Evolutionary conservation across 805 yeast species (phyloP).

Genomic region (Kluyveromyces siamensis): DNA sequence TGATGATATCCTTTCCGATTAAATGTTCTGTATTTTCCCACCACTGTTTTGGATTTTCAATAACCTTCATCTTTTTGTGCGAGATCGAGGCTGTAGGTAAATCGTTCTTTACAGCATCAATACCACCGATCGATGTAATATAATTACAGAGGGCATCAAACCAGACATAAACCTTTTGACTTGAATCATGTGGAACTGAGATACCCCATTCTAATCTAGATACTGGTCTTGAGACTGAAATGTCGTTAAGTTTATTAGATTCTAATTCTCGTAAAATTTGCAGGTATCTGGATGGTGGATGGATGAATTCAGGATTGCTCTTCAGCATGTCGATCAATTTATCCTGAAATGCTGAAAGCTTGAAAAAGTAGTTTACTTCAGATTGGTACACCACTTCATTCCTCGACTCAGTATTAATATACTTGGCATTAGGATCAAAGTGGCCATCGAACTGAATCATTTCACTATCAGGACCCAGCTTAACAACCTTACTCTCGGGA

Average conservation of each 20-base stretch:
- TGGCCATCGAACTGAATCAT: slow-evolving; percentile 29
- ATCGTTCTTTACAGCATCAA: slow-evolving; percentile 22
- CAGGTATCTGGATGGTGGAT: slow-evolving; percentile 49
- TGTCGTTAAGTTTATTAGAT: slow-evolving; percentile 42
- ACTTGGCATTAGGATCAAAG: slow-evolving; percentile 19
- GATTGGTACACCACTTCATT: slow-evolving; percentile 65
- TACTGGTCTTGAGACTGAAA: slow-evolving; percentile 82
- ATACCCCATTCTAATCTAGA: slow-evolving; percentile 83
- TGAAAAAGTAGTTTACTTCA: slow-evolving; percentile 85
- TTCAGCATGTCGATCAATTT: slow-evolving; percentile 39
- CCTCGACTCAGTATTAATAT: slow-evolving; percentile 52
- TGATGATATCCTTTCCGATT: slow-evolving; percentile 83
- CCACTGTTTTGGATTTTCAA: slow-evolving; percentile 9
- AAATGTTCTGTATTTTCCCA: slow-evolving; percentile 54
- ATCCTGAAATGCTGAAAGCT: slow-evolving; percentile 50
- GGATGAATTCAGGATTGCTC: slow-evolving; percentile 48
- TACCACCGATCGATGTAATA: slow-evolving; percentile 61
- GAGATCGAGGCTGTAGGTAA: slow-evolving; percentile 15
- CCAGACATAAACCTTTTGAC: slow-evolving; percentile 91
- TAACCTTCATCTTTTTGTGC: neutral
- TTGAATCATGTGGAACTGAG: slow-evolving; percentile 67
- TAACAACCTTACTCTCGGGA: slow-evolving; percentile 64
- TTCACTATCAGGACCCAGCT: slow-evolving; percentile 26
- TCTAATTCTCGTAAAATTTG: slow-evolving; percentile 53
- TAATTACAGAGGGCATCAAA: slow-evolving; percentile 89